Conservation (phyloP, 345 rosid genomes). For the Combretum micranthum region DNA sequence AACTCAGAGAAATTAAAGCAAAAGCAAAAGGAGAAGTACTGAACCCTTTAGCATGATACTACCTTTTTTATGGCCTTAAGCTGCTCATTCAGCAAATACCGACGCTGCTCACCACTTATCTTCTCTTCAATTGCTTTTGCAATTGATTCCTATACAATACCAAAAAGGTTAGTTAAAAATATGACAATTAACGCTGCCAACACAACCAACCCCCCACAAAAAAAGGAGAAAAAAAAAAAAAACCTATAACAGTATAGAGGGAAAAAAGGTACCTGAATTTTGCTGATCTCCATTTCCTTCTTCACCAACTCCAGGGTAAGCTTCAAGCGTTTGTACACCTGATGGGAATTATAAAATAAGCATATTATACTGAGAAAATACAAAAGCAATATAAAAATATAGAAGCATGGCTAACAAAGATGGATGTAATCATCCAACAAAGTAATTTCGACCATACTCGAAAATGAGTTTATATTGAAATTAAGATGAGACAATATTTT, state of each 20-base stretch:
- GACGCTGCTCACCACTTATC: slow-evolving; percentile 97
- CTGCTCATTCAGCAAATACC: slow-evolving; percentile 94
- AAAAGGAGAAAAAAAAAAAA: too few species aligned
- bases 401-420: neutral
- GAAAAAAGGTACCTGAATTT: slow-evolving; percentile 62
- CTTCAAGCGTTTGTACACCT: slow-evolving; percentile 90
- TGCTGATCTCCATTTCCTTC: slow-evolving; percentile 97
- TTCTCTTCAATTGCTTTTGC: slow-evolving; percentile 99
- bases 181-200: neutral
- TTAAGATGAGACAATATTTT: too few species aligned
- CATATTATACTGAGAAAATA: neutral
- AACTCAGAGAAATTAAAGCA: slow-evolving; percentile 3
- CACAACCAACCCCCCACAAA: too few species aligned
- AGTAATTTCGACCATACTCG: too few species aligned
- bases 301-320: slow-evolving; percentile 82
- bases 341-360: slow-evolving; percentile 3
- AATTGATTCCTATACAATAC: slow-evolving; percentile 64
- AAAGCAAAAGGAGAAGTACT: neutral
- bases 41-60: neutral
- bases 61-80: slow-evolving; percentile 99
- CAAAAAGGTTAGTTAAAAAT: slow-evolving; percentile 2
- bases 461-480: too few species aligned
- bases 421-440: too few species aligned
- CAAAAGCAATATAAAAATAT: neutral
- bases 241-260: too few species aligned